Evolutionary conservation across 805 yeast species (phyloP), one percentile per base, ranked within the genome.

Genomic region (Sugiyamaella qingdaonensis): DNA sequence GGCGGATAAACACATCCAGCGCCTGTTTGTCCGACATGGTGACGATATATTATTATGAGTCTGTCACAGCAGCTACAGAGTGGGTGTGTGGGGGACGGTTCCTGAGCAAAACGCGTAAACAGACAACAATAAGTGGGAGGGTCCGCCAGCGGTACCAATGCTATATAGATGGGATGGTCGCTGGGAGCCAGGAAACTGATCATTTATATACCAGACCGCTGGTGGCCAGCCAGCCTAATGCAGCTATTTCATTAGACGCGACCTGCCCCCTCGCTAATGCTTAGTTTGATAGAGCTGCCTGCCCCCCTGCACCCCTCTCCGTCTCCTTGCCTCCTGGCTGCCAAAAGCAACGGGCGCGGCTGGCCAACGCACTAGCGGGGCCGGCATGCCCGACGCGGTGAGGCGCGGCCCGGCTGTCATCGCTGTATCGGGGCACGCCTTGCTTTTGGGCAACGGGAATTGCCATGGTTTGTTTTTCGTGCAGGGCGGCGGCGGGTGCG

Each of bases 1-100:
- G 68, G 51, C 70, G 64, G 49, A 74, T 62, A 55, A 73, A 74
- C 48, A 65, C 52, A 55, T 72, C 75, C 33, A 73, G 68, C 10
- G 78, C 78, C 9, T 61, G 58, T 29, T 54, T 52, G 63, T 68
- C 70, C 29, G 66, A 56, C 68, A 65, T 65, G 32, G 44, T 57
- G 36, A 29, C 7, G 16, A 11, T 11, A 19, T 10, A n/a, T n/a
- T n/a, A n/a, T n/a, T n/a, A n/a, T n/a, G n/a, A n/a, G 21, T 24
- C 27, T 29, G 33, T 21, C 13, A 8, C 14, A 8, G 24, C 19
- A 43, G 34, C n/a, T 24, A 24, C n/a, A 27, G 24, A n/a, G 34
- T 48, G 27, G 36, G 49, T 10, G 19, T 33, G 39, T 10, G 34
- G 29, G 32, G 31, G 44, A 19, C 34, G 29, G 7, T 24, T 24